Evolutionary conservation across 2,329 filamentous ascomycete genomes (phyloP), one percentile per base, ranked within the genome.

Genomic region (Diaporthe humulicola): DNA sequence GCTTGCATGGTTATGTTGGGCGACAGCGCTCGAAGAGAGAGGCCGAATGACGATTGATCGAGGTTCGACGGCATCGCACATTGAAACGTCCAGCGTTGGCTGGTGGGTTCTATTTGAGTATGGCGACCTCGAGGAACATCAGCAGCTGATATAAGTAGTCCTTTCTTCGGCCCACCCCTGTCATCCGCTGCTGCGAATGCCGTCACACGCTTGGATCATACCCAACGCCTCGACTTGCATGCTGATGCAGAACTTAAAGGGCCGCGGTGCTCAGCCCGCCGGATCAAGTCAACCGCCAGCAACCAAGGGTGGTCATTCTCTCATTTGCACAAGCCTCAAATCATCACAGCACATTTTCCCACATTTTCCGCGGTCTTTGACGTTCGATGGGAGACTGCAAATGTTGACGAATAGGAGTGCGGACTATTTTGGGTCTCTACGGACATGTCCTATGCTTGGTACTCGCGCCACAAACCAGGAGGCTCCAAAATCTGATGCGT

Each of bases 231-330:
- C 48, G 52, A 25, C 61, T 69, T 76, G 75, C 75, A 76, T 74
- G 42, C 70, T 74, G 73, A 66, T 70, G 75, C 73, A 73, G 58
- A 61, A 71, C 67, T 52, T 58, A 33, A 50, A 74, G 61, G 60
- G 69, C 73, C 71, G 61, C 58, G 70, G 56, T 73, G 75, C 75
- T 76, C 75, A 76, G 75, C 75, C 75, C 73, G 60, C 75, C 57
- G 40, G 54, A 57, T 50, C 57, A 61, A 64, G 61, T 73, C 73
- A 40, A 50, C 33, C 54, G 58, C 64, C 58, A 73, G 48, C 58
- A 33, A n/a, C 64, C 66, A 73, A 66, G 54, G 66, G 58, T 71
- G 57, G 50, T 50, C 71, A 38, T 52, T 54, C 70, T 54, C 50
- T 45, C 42, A 28, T 54, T 42, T 69, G 17, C 40, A 56, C 61